These are phyloP conservation scores for Populus trichocarpa DNA, from an alignment of 441 rosid species.

Conservation along the genomic window DNA sequence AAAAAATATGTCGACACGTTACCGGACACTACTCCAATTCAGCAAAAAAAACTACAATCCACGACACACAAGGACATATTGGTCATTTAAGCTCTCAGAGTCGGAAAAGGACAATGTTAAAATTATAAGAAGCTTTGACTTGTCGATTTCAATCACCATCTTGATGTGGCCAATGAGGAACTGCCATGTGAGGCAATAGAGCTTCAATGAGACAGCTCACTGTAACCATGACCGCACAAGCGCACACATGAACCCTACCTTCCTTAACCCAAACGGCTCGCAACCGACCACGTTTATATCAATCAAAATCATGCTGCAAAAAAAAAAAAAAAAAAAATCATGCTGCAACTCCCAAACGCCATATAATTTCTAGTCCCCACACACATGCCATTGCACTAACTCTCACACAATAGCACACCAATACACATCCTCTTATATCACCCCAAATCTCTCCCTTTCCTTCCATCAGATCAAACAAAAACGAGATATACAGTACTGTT, in stretches of 20 bases:
- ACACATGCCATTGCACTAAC: conserved; percentile 17
- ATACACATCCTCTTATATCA: background rate
- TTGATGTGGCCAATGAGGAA: conserved; percentile 13
- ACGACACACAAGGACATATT: background rate
- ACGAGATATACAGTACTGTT: background rate
- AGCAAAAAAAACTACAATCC: background rate
- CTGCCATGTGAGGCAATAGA: conserved; percentile 18
- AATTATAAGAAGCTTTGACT: conserved; percentile 17
- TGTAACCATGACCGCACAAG: background rate
- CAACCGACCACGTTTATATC: conserved; percentile 48
- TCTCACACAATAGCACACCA: background rate
- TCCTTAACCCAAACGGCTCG: conserved; percentile 44
- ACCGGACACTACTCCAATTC: background rate
- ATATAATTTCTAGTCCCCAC: background rate
- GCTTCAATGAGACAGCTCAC: conserved; percentile 6
- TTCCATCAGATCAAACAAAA: background rate
- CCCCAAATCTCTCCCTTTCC: background rate
- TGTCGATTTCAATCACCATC: conserved; percentile 24
- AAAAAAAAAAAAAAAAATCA: too few relatives aligned
- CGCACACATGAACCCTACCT: conserved; percentile 7
- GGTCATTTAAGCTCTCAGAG: background rate
- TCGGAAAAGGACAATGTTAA: background rate
- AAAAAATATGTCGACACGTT: too few relatives aligned
- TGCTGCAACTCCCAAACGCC: background rate
- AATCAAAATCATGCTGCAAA: background rate